A percentile compares a stretch with the other conserved stretches of the same genome.
These are phyloP conservation scores for Pseudomicrostroma phylloplanum DNA, from an alignment of 1,284 basidiomycete species.

Conservation along the genomic window DNA sequence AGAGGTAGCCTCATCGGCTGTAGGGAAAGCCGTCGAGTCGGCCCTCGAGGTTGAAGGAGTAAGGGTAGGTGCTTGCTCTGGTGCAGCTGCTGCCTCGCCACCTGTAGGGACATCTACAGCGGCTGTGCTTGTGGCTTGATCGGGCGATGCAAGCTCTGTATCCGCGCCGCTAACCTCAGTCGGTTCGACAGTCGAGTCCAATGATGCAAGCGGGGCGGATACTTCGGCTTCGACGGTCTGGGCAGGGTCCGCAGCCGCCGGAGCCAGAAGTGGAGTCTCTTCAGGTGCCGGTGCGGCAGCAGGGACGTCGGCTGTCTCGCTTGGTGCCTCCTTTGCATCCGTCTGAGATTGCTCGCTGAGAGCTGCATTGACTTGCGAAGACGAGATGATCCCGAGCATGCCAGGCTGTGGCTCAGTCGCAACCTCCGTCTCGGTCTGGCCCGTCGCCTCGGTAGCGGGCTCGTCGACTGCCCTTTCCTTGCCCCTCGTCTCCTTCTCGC, in stretches of 20 bases:
- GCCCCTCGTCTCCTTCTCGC: background rate
- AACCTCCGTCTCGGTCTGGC: background rate
- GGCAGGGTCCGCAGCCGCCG: background rate
- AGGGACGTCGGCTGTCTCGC: background rate
- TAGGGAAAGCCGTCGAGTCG: background rate
- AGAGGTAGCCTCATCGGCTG: background rate
- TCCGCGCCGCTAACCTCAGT: background rate
- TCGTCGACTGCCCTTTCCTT: background rate
- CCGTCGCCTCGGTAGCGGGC: background rate
- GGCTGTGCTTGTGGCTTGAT: background rate
- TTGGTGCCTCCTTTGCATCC: background rate
- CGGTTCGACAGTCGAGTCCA: background rate
- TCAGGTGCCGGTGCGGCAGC: background rate
- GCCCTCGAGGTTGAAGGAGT: background rate
- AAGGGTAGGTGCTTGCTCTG: background rate
- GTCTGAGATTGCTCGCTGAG: background rate
- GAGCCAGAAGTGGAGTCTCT: background rate
- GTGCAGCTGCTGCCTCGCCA: background rate
- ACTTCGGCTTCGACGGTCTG: background rate
- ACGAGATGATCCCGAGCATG: slow-evolving; percentile 3
- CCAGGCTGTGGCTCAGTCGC: background rate
- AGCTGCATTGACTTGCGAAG: background rate
- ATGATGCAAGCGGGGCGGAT: too few relatives aligned
- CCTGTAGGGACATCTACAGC: background rate
- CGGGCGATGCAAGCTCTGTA: too few relatives aligned